Base-by-base conservation (phyloP, 768 basidiomycete species). In the Mycena amicta region DNA sequence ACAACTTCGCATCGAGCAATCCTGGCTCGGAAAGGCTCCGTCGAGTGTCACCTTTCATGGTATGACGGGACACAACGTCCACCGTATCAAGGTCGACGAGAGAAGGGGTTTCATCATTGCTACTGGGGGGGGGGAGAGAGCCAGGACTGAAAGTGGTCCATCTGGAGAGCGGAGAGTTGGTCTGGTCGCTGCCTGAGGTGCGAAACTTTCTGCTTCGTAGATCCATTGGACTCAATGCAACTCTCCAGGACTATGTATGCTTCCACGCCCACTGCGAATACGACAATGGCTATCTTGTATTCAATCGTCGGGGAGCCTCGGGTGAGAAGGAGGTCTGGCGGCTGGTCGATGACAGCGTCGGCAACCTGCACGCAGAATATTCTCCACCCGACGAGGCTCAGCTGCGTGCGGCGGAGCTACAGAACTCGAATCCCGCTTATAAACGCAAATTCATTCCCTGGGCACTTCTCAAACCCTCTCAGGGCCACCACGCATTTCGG, bases 1-100 rank as follows among this genome's bases (percentile, higher is more conserved):
- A 57, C 79, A 80, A 39, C 63, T 75, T 37, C 71, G 73, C 41
- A 75, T 85, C 50, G 72, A 78, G 50, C 73, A 68, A 27, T 81
- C 79, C 41, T 91, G 89, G 89, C 62, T 71, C 2, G 89, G 85
- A 5, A 71, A 73, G 33, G 81, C 75, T 0, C 74, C 77, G 2
- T 82, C 82, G 12, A 61, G 61, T 3, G 65, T 74, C 15, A 77
- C 69, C 23, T 57, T 71, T n/a, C 69, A 81, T 33, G 61, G 66
- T 1, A 56, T 68, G 6, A 56, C 75, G 4, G 75, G 79, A 20
- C 61, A 62, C 26, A 64, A 68, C 3, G 84, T 89, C 0, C 89
- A 92, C 70, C 84, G 89, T 5, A 84, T 92, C 73, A 93, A 93
- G 72, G 80, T 89, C 23, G 92, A 93, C 56, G 83, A 89, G 64